phyloP scores from a whole-genome alignment of 2,329 filamentous ascomycete species.

The Xylariaceae sp. region DNA sequence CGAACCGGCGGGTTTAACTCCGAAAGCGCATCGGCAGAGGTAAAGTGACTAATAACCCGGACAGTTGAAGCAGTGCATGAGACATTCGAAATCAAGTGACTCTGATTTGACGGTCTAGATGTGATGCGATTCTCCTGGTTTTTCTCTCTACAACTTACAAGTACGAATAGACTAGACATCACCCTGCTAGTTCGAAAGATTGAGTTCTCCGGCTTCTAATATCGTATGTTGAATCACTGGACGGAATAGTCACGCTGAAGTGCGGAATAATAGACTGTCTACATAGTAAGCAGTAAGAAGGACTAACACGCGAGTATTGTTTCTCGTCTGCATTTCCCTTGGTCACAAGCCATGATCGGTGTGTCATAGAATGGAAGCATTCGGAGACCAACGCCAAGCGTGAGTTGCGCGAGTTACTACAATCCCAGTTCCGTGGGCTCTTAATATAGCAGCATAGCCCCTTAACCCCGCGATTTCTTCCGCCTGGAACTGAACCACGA shows the following conservation, averaged over 20 bases:
- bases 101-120: background rate
- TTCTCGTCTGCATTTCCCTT: background rate
- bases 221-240: too few species aligned
- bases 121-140: background rate
- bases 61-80: background rate
- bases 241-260: too few species aligned
- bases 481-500: background rate
- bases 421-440: too few species aligned
- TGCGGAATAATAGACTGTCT: background rate
- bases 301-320: background rate
- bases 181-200: too few species aligned
- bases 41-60: too few species aligned
- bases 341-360: background rate
- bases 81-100: background rate
- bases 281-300: background rate
- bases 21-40: background rate
- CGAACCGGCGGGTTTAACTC: background rate
- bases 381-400: background rate
- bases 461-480: conserved; percentile 12
- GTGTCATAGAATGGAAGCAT: background rate
- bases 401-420: background rate
- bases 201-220: too few species aligned
- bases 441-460: background rate
- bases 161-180: too few species aligned
- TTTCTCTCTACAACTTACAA: too few species aligned